A percentile compares a stretch with the other conserved stretches of the same genome.
These are phyloP conservation scores for Avena sativa DNA, from an alignment of 176 grass and related monocot genomes.

Conservation along the genomic window DNA sequence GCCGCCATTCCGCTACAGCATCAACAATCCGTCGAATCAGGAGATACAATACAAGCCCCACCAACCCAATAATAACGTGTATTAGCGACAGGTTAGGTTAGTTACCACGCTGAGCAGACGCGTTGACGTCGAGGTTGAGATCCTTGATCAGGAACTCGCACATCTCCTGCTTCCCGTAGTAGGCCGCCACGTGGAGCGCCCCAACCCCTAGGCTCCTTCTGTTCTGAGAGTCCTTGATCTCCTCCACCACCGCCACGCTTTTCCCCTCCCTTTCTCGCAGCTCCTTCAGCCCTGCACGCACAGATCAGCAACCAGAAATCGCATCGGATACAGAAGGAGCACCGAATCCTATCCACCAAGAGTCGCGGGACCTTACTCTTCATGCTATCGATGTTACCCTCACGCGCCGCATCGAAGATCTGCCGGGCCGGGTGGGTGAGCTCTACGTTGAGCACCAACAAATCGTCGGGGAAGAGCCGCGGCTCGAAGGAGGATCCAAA, in stretches of 20 bases:
- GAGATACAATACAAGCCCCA: neutral
- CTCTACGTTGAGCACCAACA: neutral
- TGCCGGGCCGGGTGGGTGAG: neutral
- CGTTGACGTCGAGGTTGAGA: neutral
- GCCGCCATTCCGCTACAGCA: neutral
- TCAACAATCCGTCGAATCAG: neutral
- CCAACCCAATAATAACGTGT: neutral
- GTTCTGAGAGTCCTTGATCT: neutral
- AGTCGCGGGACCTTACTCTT: neutral
- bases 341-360: neutral
- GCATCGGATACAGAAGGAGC: neutral
- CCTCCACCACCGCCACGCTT: neutral
- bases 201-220: neutral
- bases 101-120: neutral
- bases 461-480: neutral
- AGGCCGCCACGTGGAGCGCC: slow-evolving; percentile 27
- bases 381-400: neutral
- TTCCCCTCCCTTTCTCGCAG: neutral
- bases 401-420: no score
- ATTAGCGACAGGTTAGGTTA: neutral
- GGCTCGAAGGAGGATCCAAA: neutral
- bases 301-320: neutral
- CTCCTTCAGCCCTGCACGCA: neutral
- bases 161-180: neutral
- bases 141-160: slow-evolving; percentile 14